These are phyloP conservation scores for Skeletonema grethae DNA, from an alignment of 108 stramenopile genomes.

Conservation along the genomic window DNA sequence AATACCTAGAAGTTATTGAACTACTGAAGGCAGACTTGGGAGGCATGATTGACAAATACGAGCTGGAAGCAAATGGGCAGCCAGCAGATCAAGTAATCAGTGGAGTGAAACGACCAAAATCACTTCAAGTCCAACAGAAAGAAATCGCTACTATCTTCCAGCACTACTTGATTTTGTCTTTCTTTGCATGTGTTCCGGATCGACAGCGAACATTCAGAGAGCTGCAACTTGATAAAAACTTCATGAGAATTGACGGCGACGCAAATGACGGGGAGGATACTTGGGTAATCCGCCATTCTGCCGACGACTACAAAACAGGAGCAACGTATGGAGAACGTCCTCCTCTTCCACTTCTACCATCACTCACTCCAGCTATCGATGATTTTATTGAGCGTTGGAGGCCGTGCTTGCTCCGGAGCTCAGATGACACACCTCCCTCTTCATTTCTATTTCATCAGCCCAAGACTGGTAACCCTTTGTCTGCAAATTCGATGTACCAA, in stretches of 20 bases:
- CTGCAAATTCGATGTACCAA: constrained; percentile 71
- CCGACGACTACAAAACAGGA: constrained; percentile 83
- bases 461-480: constrained; percentile 74
- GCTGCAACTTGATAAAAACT: constrained; percentile 71
- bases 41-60: constrained; percentile 39
- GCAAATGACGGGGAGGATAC: not conserved
- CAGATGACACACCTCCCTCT: constrained; percentile 2
- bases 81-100: not conserved
- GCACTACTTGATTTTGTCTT: constrained; percentile 73
- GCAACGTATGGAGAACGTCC: constrained; percentile 83
- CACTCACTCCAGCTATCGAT: constrained; percentile 71
- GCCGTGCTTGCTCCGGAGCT: constrained; percentile 53
- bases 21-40: constrained; percentile 57
- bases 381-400: constrained; percentile 77
- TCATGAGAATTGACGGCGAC: constrained; percentile 40
- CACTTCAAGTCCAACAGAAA: constrained; percentile 33
- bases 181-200: constrained; percentile 84
- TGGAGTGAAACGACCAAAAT: constrained; percentile 7
- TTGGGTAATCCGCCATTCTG: constrained; percentile 71
- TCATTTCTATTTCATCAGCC: constrained; percentile 68
- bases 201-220: constrained; percentile 86
- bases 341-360: constrained; percentile 56
- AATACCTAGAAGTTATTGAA: constrained; percentile 69
- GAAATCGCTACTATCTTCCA: constrained; percentile 69
- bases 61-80: not conserved